A percentile compares a stretch with the other conserved stretches of the same genome.
phyloP scores from a whole-genome alignment of 163 green algal species.

The Coccomyxa subellipsoidea region DNA sequence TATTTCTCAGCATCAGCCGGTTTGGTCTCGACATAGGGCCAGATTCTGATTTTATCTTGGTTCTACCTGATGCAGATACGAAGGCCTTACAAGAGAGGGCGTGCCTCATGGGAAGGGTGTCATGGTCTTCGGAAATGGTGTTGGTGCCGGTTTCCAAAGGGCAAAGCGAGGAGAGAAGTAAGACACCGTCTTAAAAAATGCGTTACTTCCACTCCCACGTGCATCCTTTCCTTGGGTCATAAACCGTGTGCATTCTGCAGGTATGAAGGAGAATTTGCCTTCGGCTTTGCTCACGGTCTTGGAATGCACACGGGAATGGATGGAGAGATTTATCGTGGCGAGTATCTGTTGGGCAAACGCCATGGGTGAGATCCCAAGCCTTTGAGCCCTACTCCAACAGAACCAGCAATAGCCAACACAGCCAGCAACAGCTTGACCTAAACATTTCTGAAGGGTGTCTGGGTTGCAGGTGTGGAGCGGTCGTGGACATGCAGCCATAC shows the following conservation, averaged over 20 bases:
- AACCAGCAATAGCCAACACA: too few relatives aligned
- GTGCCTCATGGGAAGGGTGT: slow-evolving; percentile 82
- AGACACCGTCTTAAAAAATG: too few relatives aligned
- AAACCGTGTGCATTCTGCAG: slow-evolving; percentile 26
- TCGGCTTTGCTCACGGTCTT: slow-evolving; percentile 81
- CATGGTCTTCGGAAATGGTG: slow-evolving; percentile 78
- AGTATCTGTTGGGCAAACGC: slow-evolving; percentile 75
- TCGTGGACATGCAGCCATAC: slow-evolving; percentile 70
- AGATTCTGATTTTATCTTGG: too few relatives aligned
- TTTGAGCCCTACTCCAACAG: too few relatives aligned
- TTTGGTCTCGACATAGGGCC: too few relatives aligned
- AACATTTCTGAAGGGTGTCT: too few relatives aligned
- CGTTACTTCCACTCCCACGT: too few relatives aligned
- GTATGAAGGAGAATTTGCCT: slow-evolving; percentile 89
- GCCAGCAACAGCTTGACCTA: too few relatives aligned
- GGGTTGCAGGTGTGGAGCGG: slow-evolving; percentile 66
- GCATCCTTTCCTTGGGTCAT: not conserved
- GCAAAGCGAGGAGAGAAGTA: slow-evolving; percentile 61
- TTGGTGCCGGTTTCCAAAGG: slow-evolving; percentile 73
- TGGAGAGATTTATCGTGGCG: slow-evolving; percentile 77
- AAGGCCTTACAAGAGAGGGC: slow-evolving; percentile 76
- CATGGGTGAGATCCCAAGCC: slow-evolving; percentile 68
- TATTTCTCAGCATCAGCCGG: too few relatives aligned
- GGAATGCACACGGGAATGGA: slow-evolving; percentile 66
- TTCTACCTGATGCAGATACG: slow-evolving; percentile 77